These are phyloP conservation scores for Raphanus sativus DNA, from an alignment of 345 rosid genomes.

Conservation along the genomic window DNA sequence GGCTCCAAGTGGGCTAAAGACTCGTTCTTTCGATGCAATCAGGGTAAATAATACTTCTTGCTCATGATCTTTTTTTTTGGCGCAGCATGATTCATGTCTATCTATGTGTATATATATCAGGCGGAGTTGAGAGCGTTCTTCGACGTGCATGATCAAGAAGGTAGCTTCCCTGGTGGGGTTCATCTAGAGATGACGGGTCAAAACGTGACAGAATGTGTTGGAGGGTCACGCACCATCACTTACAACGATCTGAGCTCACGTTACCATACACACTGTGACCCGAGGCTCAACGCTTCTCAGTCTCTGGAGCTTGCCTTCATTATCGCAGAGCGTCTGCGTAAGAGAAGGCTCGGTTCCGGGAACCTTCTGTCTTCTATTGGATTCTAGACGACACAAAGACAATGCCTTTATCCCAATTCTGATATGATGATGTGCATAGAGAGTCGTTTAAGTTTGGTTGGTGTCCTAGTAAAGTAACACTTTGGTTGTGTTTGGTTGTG, in stretches of 20 bases:
- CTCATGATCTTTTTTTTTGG: no score
- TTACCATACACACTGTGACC: constrained; percentile 59
- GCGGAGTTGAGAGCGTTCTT: constrained; percentile 61
- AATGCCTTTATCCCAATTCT: background rate
- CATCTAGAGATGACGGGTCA: constrained; percentile 64
- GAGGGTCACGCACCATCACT: constrained; percentile 55
- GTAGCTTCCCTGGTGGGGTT: constrained; percentile 59
- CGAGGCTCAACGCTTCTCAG: constrained; percentile 58
- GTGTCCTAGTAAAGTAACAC: constrained; percentile 18
- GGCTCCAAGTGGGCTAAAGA: constrained; percentile 64
- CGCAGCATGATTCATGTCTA: no score
- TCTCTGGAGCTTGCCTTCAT: constrained; percentile 60
- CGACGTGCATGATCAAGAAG: constrained; percentile 66
- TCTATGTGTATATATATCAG: constrained; percentile 23
- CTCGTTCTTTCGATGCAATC: constrained; percentile 60
- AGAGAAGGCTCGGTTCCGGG: constrained; percentile 37
- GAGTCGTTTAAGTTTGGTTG: constrained; percentile 9
- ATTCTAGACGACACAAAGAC: background rate
- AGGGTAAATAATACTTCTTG: constrained; percentile 30
- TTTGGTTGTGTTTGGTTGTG: background rate
- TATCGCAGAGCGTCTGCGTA: constrained; percentile 52
- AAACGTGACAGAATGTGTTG: constrained; percentile 60
- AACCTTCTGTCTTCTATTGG: background rate
- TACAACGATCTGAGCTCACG: constrained; percentile 58
- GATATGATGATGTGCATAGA: background rate